Evolutionary conservation across 306 rosid genomes (phyloP), one percentile per base, ranked within the genome.

Genomic region (Quercus alba): DNA sequence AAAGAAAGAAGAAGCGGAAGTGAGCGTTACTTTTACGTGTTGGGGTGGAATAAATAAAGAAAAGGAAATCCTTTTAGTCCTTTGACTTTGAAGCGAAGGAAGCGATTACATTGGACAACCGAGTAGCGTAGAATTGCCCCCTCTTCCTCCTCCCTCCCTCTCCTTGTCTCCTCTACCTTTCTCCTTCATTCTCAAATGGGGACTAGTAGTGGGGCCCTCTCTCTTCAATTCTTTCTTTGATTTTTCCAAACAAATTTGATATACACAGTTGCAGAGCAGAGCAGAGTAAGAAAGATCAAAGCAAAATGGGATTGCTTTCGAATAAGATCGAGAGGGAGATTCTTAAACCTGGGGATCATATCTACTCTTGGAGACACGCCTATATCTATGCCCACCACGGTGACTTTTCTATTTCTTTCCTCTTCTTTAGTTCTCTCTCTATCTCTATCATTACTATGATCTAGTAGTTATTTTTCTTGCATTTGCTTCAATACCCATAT

Each of bases 371-470:
- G 97, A 89, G 92, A 52, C 78, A 63, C 73, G 91, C 89, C 66
- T 90, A 90, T 81, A 30, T 92, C 75, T 89, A 81, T 68, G 88
- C 98, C 30, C 96, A 94, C 84, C 97, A 94, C 70, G 97, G 96
- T 92, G 70, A 59, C 75, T 76, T 49, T 57, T 71, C 63, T 54
- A 41, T 38, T 76, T 41, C 46, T 63, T n/a, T 73, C 31, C 15
- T 31, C 2, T 59, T 15, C 3, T 13, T 66, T 31, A 5, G 15
- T 70, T 19, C 33, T n/a, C 1, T 6, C 18, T 35, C 11, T 30
- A 30, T 30, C 41, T 35, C 41, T 12, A 5, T 17, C 46, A 41
- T 41, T 41, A 41, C 46, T 41, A 41, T 8, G 46, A 41, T 8
- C 46, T 41, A 2, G 46, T 78, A 1, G 25, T 74, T 26, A 56